phyloP scores from a whole-genome alignment of 306 rosid genomes.

The Vigna radiata region DNA sequence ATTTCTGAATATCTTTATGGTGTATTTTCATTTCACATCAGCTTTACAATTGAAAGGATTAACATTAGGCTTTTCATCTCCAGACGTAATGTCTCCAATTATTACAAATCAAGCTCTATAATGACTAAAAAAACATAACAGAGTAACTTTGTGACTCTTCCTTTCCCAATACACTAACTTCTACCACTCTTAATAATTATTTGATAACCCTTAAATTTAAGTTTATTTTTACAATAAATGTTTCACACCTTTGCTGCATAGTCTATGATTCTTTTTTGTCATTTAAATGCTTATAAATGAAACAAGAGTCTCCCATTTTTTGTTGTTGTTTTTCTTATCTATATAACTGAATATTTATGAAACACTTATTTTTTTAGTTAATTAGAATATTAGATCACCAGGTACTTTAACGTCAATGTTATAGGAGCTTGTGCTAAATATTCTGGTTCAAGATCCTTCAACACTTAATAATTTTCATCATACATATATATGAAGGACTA shows the following conservation, averaged over 20 bases:
- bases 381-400: conserved; percentile 1
- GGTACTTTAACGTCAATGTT: not conserved
- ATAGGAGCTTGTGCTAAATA: conserved; percentile 8
- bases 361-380: conserved; percentile 2
- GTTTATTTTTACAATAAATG: not conserved
- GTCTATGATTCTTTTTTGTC: not conserved
- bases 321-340: conserved; percentile 15
- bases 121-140: too few relatives aligned
- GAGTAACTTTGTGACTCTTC: too few relatives aligned
- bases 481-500: not conserved
- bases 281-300: not conserved
- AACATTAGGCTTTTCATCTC: too few relatives aligned
- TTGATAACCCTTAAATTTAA: too few relatives aligned
- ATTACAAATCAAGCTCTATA: too few relatives aligned
- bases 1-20: too few relatives aligned
- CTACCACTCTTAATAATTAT: too few relatives aligned
- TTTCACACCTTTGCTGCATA: not conserved
- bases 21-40: too few relatives aligned
- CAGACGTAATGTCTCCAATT: too few relatives aligned
- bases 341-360: not conserved
- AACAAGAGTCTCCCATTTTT: not conserved
- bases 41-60: too few relatives aligned
- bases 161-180: too few relatives aligned
- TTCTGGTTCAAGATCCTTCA: conserved; percentile 12
- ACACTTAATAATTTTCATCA: conserved; percentile 19